Evolutionary conservation across 495 filamentous ascomycete species (phyloP), one percentile per base, ranked within the genome.

Genomic region (Penicillium pulvis): DNA sequence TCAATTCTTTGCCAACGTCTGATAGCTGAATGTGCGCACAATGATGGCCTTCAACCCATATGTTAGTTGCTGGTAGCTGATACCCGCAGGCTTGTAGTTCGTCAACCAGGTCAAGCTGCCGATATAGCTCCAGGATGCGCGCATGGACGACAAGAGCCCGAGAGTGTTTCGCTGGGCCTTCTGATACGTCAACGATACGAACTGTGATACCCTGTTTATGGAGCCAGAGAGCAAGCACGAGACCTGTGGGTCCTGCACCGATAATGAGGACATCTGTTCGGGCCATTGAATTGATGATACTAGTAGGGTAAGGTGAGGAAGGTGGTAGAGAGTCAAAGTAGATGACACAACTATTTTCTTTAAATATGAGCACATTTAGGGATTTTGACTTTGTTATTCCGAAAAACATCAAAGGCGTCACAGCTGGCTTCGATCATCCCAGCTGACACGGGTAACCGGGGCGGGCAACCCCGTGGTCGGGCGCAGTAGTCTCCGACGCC

Each of bases 211-310:
- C 70, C 57, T 74, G 70, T 43, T 51, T 57, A 28, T 69, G 63
- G 14, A 79, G 71, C 72, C 66, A 76, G 28, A 78, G 59, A 44
- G 76, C 74, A 19, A 74, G 63, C 3, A 75, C 64, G 10, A 80
- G 73, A 35, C 77, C 77, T 23, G 73, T 71, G 16, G 72, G 74
- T 14, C 77, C 77, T 47, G 71, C 77, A 10, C 77, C 77, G 6
- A 69, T 51, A 36, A 78, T 76, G 6, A 79, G 63, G 24, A 78
- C 76, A 17, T 74, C 72, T 16, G 60, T 61, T 45, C 60, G 53
- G 14, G 59, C 56, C 60, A 66, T 72, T 24, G 33, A 55, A 6
- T 12, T 47, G 7, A 41, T 6, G 14, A 41, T n/a, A 14, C 14
- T 6, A 36, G 14, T 20, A 39, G 31, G 10, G n/a, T n/a, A 33